A percentile compares a stretch with the other conserved stretches of the same genome.
phyloP scores from a whole-genome alignment of 768 basidiomycete species.

The Tulasnella sp. region DNA sequence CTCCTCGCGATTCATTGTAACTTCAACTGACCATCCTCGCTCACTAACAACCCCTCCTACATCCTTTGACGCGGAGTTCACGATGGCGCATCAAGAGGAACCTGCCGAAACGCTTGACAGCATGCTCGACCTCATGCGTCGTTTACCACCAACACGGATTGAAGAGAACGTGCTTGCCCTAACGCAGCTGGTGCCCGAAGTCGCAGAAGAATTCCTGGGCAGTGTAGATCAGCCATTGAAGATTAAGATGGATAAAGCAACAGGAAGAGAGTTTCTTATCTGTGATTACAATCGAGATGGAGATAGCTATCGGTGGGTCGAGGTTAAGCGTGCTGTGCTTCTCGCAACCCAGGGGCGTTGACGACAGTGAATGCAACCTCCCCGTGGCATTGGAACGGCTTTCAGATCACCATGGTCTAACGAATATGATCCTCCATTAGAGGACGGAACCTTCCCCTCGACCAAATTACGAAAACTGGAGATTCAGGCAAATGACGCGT shows the following conservation, averaged over 20 bases:
- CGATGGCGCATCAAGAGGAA: conserved; percentile 9
- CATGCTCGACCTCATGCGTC: conserved; percentile 93
- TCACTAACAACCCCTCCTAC: neutral
- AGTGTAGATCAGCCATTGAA: conserved; percentile 93
- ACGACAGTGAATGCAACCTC: neutral
- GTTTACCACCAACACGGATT: conserved; percentile 86
- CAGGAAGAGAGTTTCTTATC: conserved; percentile 84
- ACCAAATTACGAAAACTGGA: conserved; percentile 85
- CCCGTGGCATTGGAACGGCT: conserved; percentile 7
- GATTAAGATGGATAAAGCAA: conserved; percentile 70
- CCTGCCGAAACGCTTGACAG: conserved; percentile 73
- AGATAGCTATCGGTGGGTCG: conserved; percentile 73
- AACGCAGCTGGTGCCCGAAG: conserved; percentile 80
- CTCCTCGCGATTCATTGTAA: conserved; percentile 14
- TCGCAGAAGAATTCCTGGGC: conserved; percentile 89
- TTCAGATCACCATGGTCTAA: conserved; percentile 97
- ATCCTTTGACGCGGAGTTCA: neutral
- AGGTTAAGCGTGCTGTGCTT: neutral
- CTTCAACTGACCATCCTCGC: neutral
- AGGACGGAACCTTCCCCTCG: conserved; percentile 84
- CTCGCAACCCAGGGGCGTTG: neutral
- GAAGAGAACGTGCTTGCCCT: conserved; percentile 83
- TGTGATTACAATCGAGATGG: conserved; percentile 94
- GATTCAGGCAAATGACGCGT: conserved; percentile 89
- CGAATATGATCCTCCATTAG: conserved; percentile 84